Percentiles rank a stretch among this genome's conserved stretches.
Evolutionary conservation across 495 filamentous ascomycete genomes (phyloP).

Genomic region (Podospora bellae-mahoneyi): DNA sequence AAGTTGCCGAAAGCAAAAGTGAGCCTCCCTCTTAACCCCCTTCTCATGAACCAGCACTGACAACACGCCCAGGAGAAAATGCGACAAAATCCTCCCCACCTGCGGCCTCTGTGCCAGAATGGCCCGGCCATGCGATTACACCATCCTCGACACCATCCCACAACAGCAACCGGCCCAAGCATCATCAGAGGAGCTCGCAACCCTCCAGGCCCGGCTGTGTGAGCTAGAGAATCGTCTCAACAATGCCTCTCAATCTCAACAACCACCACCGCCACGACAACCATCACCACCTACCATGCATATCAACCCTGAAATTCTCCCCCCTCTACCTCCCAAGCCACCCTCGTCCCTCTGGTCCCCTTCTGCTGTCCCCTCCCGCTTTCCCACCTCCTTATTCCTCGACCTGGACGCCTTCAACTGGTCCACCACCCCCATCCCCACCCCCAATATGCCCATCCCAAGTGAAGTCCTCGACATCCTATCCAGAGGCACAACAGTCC

Average conservation of each 20-base stretch:
- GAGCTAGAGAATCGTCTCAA: conserved; percentile 41
- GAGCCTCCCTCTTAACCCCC: neutral
- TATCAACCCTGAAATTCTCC: neutral
- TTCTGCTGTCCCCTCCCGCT: neutral
- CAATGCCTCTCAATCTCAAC: neutral
- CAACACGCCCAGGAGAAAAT: conserved; percentile 37
- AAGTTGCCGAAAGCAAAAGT: conserved; percentile 43
- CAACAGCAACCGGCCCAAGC: conserved; percentile 22
- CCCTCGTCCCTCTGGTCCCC: conserved; percentile 10
- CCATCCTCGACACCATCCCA: conserved; percentile 17
- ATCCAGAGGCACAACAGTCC: conserved; percentile 29
- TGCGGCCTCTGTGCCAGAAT: conserved; percentile 44
- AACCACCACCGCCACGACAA: neutral
- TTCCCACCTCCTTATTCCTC: conserved; percentile 34
- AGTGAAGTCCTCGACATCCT: conserved; percentile 37
- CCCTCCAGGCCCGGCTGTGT: conserved; percentile 35
- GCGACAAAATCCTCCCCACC: conserved; percentile 44
- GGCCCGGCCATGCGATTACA: conserved; percentile 43
- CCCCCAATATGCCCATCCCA: conserved; percentile 31
- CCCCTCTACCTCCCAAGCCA: conserved; percentile 10
- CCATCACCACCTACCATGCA: neutral
- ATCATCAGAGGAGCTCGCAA: conserved; percentile 40
- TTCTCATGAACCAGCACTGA: neutral
- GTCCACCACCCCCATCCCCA: conserved; percentile 30
- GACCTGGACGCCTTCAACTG: conserved; percentile 38